Conservation (phyloP, 2,329 filamentous ascomycete species). For the Ascochyta viciae-villosae region DNA sequence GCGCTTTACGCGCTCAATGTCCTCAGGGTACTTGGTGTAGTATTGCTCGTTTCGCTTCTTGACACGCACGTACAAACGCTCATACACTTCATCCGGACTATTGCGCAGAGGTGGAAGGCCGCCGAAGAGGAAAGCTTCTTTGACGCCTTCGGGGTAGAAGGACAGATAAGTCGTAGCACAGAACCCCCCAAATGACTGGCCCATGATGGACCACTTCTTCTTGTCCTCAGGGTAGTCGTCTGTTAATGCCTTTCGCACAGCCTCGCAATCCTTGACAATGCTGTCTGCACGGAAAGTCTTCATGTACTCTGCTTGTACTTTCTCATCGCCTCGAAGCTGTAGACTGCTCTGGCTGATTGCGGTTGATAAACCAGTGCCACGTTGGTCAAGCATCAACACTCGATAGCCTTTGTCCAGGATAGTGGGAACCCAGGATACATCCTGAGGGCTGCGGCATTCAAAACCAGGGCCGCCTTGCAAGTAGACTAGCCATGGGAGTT, state of each 20-base stretch:
- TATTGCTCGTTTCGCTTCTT: slow-evolving; percentile 77
- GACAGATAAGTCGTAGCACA: slow-evolving; percentile 84
- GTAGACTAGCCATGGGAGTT: slow-evolving; percentile 70
- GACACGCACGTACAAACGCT: slow-evolving; percentile 72
- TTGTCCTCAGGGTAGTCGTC: slow-evolving; percentile 71
- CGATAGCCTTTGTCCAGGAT: slow-evolving; percentile 84
- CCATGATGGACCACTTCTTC: slow-evolving; percentile 83
- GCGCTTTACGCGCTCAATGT: slow-evolving; percentile 70
- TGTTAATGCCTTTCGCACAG: slow-evolving; percentile 78
- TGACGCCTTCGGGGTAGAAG: slow-evolving; percentile 75
- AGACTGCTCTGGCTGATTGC: slow-evolving; percentile 79
- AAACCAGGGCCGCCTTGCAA: slow-evolving; percentile 88
- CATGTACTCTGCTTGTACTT: slow-evolving; percentile 79
- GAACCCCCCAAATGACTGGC: slow-evolving; percentile 93
- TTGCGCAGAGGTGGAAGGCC: slow-evolving; percentile 80
- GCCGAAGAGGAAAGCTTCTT: slow-evolving; percentile 83
- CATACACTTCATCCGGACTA: slow-evolving; percentile 77
- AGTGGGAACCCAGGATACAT: slow-evolving; percentile 72
- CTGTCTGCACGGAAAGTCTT: slow-evolving; percentile 87
- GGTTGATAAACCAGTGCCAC: slow-evolving; percentile 85
- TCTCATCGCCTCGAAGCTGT: slow-evolving; percentile 65
- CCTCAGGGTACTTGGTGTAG: slow-evolving; percentile 85
- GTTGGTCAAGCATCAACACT: slow-evolving; percentile 83
- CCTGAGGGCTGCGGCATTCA: slow-evolving; percentile 76
- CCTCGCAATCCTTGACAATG: slow-evolving; percentile 88